Evolutionary conservation across 345 rosid genomes (phyloP).

Genomic region (Brassica napus): Da-Ae NC_063449.1:28440001-28440500

Average conservation of each 20-base stretch:
- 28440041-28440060: too few relatives aligned
- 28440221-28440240: background rate
- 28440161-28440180: too few relatives aligned
- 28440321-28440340: background rate
- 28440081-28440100: too few relatives aligned
- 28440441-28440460: conserved; percentile 24
- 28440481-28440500: conserved; percentile 19
- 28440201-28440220: too few relatives aligned
- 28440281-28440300: background rate
- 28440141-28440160: too few relatives aligned
- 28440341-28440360: background rate
- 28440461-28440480: conserved; percentile 25
- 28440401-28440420: conserved; percentile 19
- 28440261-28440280: background rate
- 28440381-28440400: conserved; percentile 4
- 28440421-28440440: conserved; percentile 24
- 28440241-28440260: background rate
- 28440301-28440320: background rate
- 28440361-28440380: background rate
- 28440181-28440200: too few relatives aligned
- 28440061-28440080: too few relatives aligned
- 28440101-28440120: too few relatives aligned
- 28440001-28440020: too few relatives aligned
- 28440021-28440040: too few relatives aligned
- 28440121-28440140: too few relatives aligned